These are phyloP conservation scores for Leucaena leucocephala DNA, from an alignment of 306 rosid species.

Conservation along the genomic window DNA sequence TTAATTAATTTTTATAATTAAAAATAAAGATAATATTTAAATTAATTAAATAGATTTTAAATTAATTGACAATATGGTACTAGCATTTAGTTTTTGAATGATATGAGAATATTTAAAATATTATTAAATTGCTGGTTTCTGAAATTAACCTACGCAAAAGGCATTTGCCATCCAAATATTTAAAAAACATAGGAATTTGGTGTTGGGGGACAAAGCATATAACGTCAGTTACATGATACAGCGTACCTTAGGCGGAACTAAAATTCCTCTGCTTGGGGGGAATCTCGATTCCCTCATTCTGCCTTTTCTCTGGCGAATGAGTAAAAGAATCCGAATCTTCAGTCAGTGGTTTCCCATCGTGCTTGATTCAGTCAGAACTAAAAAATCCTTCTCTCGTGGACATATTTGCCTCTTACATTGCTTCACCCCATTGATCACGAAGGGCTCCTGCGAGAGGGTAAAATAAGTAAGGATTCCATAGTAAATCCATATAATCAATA, in stretches of 20 bases:
- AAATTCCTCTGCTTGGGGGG: constrained; percentile 15
- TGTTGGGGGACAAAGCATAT: neutral
- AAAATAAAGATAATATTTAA: too few species aligned
- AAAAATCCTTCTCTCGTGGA: neutral
- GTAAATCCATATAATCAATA: too few species aligned
- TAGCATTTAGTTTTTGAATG: too few species aligned
- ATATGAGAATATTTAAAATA: too few species aligned
- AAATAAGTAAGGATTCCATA: neutral
- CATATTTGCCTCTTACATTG: too few species aligned
- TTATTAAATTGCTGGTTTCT: too few species aligned
- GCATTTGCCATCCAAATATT: neutral
- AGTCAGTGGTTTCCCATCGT: constrained; percentile 1
- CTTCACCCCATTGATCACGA: neutral
- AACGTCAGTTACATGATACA: neutral
- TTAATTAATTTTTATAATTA: too few species aligned
- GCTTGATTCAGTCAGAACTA: constrained; percentile 6
- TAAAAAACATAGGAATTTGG: neutral
- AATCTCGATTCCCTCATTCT: constrained; percentile 16
- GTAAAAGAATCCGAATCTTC: constrained; percentile 30
- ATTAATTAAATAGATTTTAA: too few species aligned
- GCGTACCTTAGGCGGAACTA: constrained; percentile 16
- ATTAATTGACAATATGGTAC: too few species aligned
- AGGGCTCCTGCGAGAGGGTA: neutral
- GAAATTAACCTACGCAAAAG: neutral
- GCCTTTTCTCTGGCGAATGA: constrained; percentile 28